Evolutionary conservation across 768 basidiomycete genomes (phyloP).

Genomic region (Coprinellus aureogranulatus): DNA sequence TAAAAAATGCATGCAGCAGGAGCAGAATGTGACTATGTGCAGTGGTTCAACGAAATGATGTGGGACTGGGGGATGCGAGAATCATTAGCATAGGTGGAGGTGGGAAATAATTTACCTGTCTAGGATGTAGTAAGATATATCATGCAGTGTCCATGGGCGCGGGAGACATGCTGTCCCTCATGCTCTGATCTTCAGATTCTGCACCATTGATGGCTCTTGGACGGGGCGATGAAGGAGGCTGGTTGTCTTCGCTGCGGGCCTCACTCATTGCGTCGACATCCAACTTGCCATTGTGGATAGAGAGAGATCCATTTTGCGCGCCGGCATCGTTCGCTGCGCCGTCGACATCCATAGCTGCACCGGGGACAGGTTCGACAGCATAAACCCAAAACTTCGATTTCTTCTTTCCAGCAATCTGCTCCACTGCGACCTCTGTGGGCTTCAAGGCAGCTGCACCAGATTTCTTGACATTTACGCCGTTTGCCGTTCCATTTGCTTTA

Average conservation of each 20-base stretch:
- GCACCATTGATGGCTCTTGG: slow-evolving; percentile 9
- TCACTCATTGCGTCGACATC: background rate
- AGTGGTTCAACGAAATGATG: no score
- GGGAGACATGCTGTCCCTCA: slow-evolving; percentile 45
- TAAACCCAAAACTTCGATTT: slow-evolving; percentile 88
- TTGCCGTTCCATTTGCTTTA: slow-evolving; percentile 29
- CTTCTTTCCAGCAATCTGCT: slow-evolving; percentile 76
- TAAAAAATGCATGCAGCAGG: no score
- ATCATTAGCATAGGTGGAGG: slow-evolving; percentile 15
- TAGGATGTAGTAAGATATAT: slow-evolving; percentile 23
- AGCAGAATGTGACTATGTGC: background rate
- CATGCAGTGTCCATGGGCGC: slow-evolving; percentile 23
- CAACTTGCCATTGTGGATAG: background rate
- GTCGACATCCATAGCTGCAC: slow-evolving; percentile 9
- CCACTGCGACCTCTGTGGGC: slow-evolving; percentile 71
- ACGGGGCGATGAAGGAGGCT: background rate
- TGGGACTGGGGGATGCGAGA: background rate
- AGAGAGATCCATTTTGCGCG: background rate
- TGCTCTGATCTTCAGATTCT: slow-evolving; percentile 28
- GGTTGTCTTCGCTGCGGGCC: slow-evolving; percentile 4
- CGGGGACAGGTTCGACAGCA: slow-evolving; percentile 69
- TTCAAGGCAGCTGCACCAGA: slow-evolving; percentile 67
- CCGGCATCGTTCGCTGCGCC: slow-evolving; percentile 8
- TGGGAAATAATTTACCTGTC: slow-evolving; percentile 15
- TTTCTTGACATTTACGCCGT: slow-evolving; percentile 45